A percentile compares a stretch with the other conserved stretches of the same genome.
Conservation (phyloP, 108 stramenopile species). For the Fragilariopsis cylindrus region DNA sequence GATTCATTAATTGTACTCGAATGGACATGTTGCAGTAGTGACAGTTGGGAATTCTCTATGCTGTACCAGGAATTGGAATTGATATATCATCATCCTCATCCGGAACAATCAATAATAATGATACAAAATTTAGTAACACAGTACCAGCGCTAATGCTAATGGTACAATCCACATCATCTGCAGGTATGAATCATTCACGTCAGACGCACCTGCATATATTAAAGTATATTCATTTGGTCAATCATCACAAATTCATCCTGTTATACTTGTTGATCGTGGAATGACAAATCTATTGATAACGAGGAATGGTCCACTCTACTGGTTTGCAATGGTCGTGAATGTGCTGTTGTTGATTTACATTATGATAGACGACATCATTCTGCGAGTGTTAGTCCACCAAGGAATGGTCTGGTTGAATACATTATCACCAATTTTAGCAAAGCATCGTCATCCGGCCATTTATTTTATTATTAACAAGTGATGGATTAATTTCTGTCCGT, state of each 20-base stretch:
- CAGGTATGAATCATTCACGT: not conserved
- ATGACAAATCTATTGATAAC: slow-evolving; percentile 39
- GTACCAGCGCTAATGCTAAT: not conserved
- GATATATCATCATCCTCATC: not conserved
- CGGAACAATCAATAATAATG: not conserved
- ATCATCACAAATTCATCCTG: slow-evolving; percentile 80
- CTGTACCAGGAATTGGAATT: slow-evolving; percentile 44
- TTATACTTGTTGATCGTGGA: slow-evolving; percentile 59
- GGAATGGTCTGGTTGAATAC: slow-evolving; percentile 45
- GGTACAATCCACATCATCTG: not conserved
- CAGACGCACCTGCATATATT: slow-evolving; percentile 21
- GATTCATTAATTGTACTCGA: slow-evolving; percentile 64
- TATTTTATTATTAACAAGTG: slow-evolving; percentile 66
- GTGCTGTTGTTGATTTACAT: slow-evolving; percentile 68
- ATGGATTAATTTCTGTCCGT: slow-evolving; percentile 78
- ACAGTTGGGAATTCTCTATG: slow-evolving; percentile 73
- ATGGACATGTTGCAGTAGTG: slow-evolving; percentile 67
- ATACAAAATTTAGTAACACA: not conserved
- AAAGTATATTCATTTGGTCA: slow-evolving; percentile 70
- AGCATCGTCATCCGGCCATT: slow-evolving; percentile 61
- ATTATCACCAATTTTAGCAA: slow-evolving; percentile 69
- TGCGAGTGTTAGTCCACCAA: slow-evolving; percentile 31
- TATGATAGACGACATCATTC: slow-evolving; percentile 23
- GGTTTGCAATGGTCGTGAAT: slow-evolving; percentile 76
- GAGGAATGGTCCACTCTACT: slow-evolving; percentile 54